Evolutionary conservation across 2,329 filamentous ascomycete species (phyloP).

Genomic region (Penicillium sp.): DNA sequence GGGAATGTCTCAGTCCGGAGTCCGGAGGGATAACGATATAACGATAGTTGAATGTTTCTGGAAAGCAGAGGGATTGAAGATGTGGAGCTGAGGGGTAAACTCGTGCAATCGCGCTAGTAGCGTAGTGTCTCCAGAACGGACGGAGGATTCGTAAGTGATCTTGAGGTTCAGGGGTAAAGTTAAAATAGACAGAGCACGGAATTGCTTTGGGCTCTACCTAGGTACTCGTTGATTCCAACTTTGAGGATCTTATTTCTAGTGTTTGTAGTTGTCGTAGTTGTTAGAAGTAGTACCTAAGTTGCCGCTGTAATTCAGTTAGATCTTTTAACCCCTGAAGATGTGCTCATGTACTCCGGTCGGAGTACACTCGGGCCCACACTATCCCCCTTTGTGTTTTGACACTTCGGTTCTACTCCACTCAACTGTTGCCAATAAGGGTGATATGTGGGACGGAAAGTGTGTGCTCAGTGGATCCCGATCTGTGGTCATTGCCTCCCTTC

Average conservation of each 20-base stretch:
- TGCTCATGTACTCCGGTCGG: no score
- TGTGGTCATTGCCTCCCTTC: background rate
- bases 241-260: background rate
- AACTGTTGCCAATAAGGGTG: no score
- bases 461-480: background rate
- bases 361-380: no score
- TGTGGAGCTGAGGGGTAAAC: background rate
- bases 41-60: background rate
- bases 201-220: background rate
- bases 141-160: conserved; percentile 17
- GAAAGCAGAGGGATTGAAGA: conserved; percentile 1
- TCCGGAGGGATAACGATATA: background rate
- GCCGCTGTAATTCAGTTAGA: no score
- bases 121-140: conserved; percentile 20
- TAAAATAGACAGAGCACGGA: background rate
- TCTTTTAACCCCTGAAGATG: no score
- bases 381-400: background rate
- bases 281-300: no score
- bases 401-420: background rate
- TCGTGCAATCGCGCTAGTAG: conserved; percentile 8
- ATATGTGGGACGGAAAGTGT: background rate
- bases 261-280: no score
- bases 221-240: background rate
- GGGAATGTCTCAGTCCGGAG: background rate
- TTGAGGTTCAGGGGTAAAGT: conserved; percentile 10